Percentiles rank a stretch among this genome's conserved stretches.
Conservation (phyloP, 2,329 filamentous ascomycete species). For the Trichoderma asperellum region DNA sequence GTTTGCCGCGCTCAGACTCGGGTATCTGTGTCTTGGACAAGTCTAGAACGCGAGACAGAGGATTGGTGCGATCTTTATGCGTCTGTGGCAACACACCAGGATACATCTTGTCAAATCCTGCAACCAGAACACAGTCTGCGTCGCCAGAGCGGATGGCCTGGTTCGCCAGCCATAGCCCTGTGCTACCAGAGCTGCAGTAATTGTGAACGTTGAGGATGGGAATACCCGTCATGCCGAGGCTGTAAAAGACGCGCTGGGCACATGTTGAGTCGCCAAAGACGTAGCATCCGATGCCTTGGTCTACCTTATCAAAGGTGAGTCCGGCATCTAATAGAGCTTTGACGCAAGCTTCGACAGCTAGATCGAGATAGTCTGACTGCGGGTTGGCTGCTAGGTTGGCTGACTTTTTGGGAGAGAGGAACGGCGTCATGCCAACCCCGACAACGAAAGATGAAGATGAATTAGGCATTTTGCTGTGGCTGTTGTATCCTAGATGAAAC, state of each 20-base stretch:
- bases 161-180: constrained; percentile 2
- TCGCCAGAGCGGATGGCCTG: constrained; percentile 2
- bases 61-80: constrained; percentile 6
- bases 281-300: constrained; percentile 8
- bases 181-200: constrained; percentile 13
- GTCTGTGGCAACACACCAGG: constrained; percentile 9
- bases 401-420: constrained; percentile 1
- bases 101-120: constrained; percentile 17
- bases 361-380: constrained; percentile 11
- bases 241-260: constrained; percentile 15
- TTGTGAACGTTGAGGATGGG: constrained; percentile 13
- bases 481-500: neutral
- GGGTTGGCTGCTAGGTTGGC: constrained; percentile 1
- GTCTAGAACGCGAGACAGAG: constrained; percentile 4
- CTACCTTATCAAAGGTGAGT: constrained; percentile 9
- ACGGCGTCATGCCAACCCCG: constrained; percentile 12
- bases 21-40: constrained; percentile 2
- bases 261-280: constrained; percentile 17
- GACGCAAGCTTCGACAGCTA: constrained; percentile 7
- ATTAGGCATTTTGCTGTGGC: neutral
- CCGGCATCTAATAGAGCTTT: neutral
- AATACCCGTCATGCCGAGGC: constrained; percentile 10
- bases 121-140: constrained; percentile 2
- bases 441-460: constrained; percentile 11
- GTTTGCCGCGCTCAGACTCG: constrained; percentile 2